Conservation (phyloP, 345 rosid species). For the Clausena lansium region DNA sequence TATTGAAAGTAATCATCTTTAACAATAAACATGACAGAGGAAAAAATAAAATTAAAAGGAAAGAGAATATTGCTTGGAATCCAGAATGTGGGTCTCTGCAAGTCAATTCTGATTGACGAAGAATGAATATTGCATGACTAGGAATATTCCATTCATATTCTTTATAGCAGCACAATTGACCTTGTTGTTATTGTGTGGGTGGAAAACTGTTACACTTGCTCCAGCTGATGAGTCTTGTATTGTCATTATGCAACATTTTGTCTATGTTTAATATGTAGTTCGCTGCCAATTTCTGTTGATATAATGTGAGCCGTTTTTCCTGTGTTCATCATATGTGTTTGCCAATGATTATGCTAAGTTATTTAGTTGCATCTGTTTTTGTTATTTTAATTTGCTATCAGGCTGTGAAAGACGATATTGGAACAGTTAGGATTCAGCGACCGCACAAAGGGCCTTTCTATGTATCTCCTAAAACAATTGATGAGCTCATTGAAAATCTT, state of each 20-base stretch:
- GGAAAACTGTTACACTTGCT: background rate
- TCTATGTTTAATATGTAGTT: background rate
- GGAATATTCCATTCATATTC: background rate
- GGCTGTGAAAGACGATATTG: slow-evolving; percentile 91
- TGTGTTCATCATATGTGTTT: background rate
- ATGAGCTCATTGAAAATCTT: slow-evolving; percentile 55
- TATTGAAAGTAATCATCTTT: background rate
- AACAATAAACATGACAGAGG: background rate
- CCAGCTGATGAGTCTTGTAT: background rate
- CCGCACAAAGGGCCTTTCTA: slow-evolving; percentile 91
- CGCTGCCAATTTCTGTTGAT: background rate
- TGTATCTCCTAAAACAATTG: slow-evolving; percentile 74
- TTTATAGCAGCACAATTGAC: background rate
- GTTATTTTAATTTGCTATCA: slow-evolving; percentile 28
- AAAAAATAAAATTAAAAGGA: background rate
- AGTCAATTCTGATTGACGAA: background rate
- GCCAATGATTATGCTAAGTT: slow-evolving; percentile 2
- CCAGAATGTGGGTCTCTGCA: background rate
- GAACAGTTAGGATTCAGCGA: slow-evolving; percentile 73
- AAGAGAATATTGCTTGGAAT: background rate
- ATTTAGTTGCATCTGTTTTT: slow-evolving; percentile 6
- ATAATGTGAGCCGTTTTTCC: background rate
- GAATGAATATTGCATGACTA: background rate
- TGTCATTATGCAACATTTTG: background rate
- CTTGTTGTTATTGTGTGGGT: background rate